Evolutionary conservation across 805 yeast genomes (phyloP).

Genomic region (Grigorovia jiainica): DNA sequence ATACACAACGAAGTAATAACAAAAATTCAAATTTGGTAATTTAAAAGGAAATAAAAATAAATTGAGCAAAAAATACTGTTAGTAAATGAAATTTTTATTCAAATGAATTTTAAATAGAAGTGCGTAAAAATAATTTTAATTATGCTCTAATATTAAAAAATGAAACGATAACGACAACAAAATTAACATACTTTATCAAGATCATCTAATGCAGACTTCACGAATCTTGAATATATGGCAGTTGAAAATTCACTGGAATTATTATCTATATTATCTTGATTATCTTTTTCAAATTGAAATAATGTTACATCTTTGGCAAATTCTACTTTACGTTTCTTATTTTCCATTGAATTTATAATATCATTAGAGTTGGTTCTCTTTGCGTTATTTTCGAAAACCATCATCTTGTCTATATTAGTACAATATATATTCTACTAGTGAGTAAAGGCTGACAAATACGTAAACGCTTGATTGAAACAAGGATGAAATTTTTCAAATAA

Average conservation of each 20-base stretch:
- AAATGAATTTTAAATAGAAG: conserved; percentile 3
- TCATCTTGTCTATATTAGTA: conserved; percentile 12
- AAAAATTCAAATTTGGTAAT: too few species aligned
- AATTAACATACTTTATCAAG: conserved; percentile 44
- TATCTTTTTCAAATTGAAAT: conserved; percentile 6
- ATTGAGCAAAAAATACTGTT: conserved; percentile 7
- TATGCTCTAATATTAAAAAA: too few species aligned
- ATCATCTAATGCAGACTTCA: conserved; percentile 60
- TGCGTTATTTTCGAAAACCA: conserved; percentile 24
- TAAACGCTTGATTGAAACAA: not conserved
- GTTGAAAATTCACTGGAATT: conserved; percentile 21
- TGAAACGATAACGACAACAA: too few species aligned
- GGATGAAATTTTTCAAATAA: not conserved
- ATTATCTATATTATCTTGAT: conserved; percentile 4
- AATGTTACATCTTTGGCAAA: conserved; percentile 21
- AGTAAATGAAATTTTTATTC: conserved; percentile 7
- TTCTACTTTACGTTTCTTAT: conserved; percentile 27
- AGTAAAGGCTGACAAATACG: not conserved
- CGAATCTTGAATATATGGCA: conserved; percentile 35
- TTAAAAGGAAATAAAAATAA: too few species aligned
- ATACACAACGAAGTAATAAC: too few species aligned
- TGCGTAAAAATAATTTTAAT: not conserved
- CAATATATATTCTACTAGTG: not conserved
- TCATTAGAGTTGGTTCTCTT: conserved; percentile 16
- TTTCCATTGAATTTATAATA: conserved; percentile 9